A percentile compares a stretch with the other conserved stretches of the same genome.
Conservation (phyloP, 2,329 filamentous ascomycete genomes). For the Aspergillus luchuensis region DNA sequence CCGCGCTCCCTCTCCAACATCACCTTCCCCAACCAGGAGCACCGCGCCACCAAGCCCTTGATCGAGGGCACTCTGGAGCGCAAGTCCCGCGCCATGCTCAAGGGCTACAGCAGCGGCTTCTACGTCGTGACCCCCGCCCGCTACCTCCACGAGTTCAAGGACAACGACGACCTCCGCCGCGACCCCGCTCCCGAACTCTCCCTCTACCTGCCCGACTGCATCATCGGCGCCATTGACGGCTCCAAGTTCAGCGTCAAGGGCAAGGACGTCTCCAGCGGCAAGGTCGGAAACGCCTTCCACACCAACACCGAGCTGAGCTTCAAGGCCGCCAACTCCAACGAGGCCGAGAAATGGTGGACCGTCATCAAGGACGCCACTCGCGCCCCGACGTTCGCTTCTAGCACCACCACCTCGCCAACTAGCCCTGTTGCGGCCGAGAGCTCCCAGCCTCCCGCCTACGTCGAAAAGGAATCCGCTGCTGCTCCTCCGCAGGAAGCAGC, state of each 20-base stretch:
- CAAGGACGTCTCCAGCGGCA: constrained; percentile 80
- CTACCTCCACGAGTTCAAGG: constrained; percentile 95
- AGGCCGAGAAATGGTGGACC: constrained; percentile 83
- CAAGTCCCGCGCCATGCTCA: constrained; percentile 82
- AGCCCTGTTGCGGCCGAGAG: constrained; percentile 16
- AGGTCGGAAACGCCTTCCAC: constrained; percentile 76
- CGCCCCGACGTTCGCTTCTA: constrained; percentile 10
- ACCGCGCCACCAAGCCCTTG: constrained; percentile 74
- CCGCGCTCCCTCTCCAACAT: constrained; percentile 74
- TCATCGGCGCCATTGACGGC: constrained; percentile 70
- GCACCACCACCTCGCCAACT: constrained; percentile 9
- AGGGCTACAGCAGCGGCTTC: constrained; percentile 77
- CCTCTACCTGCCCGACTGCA: constrained; percentile 88
- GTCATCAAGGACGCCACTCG: constrained; percentile 57
- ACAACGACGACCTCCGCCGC: constrained; percentile 70
- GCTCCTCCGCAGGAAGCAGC: constrained; percentile 2
- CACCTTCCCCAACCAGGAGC: constrained; percentile 85
- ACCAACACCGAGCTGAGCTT: constrained; percentile 80
- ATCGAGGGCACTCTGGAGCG: constrained; percentile 88
- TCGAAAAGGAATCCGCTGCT: constrained; percentile 25
- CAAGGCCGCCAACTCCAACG: constrained; percentile 78
- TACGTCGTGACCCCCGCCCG: constrained; percentile 88
- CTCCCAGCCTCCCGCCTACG: constrained; percentile 28
- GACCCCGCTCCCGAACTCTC: constrained; percentile 75
- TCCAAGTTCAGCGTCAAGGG: constrained; percentile 94